phyloP scores from a whole-genome alignment of 768 basidiomycete genomes.

The Tricholoma sp. region DNA sequence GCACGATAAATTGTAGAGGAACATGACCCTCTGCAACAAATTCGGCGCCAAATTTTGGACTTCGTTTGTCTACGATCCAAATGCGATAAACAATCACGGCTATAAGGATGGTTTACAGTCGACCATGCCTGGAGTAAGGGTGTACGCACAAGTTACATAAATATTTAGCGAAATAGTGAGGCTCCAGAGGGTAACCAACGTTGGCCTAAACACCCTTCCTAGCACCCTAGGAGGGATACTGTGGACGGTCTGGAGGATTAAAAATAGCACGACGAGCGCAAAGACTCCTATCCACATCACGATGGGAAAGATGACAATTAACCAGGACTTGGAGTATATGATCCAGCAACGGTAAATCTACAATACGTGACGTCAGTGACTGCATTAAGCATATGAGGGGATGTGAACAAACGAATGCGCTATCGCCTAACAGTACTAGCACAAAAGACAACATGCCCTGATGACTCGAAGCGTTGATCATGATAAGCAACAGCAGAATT shows the following conservation, averaged over 20 bases:
- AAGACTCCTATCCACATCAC: constrained; percentile 11
- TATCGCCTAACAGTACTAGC: background rate
- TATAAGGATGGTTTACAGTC: background rate
- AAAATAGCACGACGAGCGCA: background rate
- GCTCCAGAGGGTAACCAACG: constrained; percentile 9
- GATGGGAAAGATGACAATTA: constrained; percentile 10
- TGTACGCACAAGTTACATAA: constrained; percentile 12
- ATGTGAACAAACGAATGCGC: background rate
- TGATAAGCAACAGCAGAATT: background rate
- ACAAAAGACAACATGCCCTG: background rate
- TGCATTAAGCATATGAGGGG: background rate
- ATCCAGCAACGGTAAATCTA: constrained; percentile 21
- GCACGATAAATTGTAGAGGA: background rate
- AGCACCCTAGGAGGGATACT: background rate
- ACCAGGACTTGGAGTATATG: constrained; percentile 10
- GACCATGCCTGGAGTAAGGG: background rate
- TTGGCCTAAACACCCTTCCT: background rate
- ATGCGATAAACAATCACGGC: background rate
- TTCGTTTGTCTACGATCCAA: background rate
- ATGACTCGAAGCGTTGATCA: background rate
- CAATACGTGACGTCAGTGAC: background rate
- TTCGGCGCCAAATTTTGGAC: too few relatives aligned
- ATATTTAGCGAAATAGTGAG: constrained; percentile 12
- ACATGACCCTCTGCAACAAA: background rate
- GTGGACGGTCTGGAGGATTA: background rate